Evolutionary conservation across 768 basidiomycete species (phyloP), one percentile per base, ranked within the genome.

Genomic region (Lactifluus rugatus): DNA sequence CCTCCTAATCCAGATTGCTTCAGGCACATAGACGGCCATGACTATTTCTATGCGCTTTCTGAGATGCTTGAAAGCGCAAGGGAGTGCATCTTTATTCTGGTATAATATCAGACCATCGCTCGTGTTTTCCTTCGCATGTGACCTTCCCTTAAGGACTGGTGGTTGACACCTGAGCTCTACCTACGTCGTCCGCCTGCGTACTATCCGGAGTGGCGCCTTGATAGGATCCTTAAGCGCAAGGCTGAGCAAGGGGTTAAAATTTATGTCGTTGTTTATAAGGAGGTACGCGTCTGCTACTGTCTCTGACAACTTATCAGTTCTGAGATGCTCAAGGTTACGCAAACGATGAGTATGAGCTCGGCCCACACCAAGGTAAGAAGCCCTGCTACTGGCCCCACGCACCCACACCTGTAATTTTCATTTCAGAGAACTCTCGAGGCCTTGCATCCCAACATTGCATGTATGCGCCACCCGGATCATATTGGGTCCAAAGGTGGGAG

Each of bases 21-120:
- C 52, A 82, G 86, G 85, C 92, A 93, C 68, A 79, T 95, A 48
- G 94, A 95, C 65, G 95, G 95, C 0, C 91, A 96, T 57, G 94
- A 98, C 72, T 98, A 95, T 70, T 89, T 97, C 80, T 97, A 87
- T 81, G 94, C 95, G 0, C 69, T 96, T 36, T 91, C 90, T 1
- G 92, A 95, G 72, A 76, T 94, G 71, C 76, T 97, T n/a, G 87
- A 89, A 48, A 80, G 74, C 34, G 89, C 90, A 2, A 79, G 78
- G 57, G 88, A 95, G 66, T 81, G 72, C 31, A 96, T 98, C 67
- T 94, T 91, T 70, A 96, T 98, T 62, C 65, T 89, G 62, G 93
- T 86, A 76, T 64, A n/a, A n/a, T n/a, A n/a, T n/a, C n/a, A 37
- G 6, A 7, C 50, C 9, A 11, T 36, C 46, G 32, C 26, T 54